Evolutionary conservation across 2,329 filamentous ascomycete species (phyloP).

Genomic region (Thermothelomyces thermophilus): DNA sequence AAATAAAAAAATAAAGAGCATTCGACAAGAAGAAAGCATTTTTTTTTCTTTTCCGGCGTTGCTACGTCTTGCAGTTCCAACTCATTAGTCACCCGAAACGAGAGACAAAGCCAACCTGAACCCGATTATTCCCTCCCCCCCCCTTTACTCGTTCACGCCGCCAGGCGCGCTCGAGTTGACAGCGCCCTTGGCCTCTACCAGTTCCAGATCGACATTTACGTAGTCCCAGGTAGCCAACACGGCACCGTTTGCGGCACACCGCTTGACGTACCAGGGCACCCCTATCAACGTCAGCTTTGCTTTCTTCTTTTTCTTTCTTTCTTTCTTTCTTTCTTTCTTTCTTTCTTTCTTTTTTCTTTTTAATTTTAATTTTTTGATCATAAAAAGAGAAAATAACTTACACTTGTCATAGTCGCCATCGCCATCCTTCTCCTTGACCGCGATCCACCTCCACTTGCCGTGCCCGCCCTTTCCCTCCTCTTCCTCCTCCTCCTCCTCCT

Average conservation of each 20-base stretch:
- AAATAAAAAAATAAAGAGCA: too few relatives aligned
- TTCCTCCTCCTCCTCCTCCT: background rate
- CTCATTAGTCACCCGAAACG: too few relatives aligned
- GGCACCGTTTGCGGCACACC: constrained; percentile 3
- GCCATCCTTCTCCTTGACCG: constrained; percentile 11
- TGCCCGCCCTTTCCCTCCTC: too few relatives aligned
- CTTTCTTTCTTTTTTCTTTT: too few relatives aligned
- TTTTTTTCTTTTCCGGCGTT: too few relatives aligned
- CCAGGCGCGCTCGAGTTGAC: constrained; percentile 20
- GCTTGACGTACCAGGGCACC: constrained; percentile 21
- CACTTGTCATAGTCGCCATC: constrained; percentile 10
- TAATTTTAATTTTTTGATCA: too few relatives aligned
- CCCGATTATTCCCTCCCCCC: background rate
- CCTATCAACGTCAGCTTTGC: constrained; percentile 5
- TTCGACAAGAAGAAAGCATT: too few relatives aligned
- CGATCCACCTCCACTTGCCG: constrained; percentile 20
- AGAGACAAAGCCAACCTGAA: too few relatives aligned
- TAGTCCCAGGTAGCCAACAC: constrained; percentile 15
- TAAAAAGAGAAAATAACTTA: background rate
- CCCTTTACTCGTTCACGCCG: constrained; percentile 17
- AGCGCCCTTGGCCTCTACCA: constrained; percentile 13
- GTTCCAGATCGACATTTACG: constrained; percentile 14
- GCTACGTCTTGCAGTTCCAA: too few relatives aligned
- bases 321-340: too few relatives aligned
- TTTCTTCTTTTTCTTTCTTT: too few relatives aligned